Conservation (phyloP, 495 filamentous ascomycete species). For the Pseudomonodictys pantanalensis region DNA sequence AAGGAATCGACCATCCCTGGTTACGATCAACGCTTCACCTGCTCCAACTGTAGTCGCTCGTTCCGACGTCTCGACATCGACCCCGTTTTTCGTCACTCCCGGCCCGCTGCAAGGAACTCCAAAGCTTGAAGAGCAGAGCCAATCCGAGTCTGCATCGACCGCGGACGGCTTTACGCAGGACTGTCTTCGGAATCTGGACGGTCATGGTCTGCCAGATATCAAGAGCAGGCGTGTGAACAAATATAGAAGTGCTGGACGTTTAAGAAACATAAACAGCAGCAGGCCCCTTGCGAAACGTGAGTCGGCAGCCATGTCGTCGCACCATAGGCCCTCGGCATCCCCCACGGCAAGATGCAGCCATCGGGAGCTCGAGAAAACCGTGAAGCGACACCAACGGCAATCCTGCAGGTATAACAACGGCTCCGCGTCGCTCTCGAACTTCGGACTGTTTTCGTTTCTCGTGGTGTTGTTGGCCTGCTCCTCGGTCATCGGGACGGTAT, state of each 20-base stretch:
- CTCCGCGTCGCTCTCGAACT: not conserved
- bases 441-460: constrained; percentile 15
- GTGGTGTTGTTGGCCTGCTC: constrained; percentile 11
- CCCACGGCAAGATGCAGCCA: not conserved
- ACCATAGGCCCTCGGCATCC: not conserved
- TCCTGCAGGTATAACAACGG: not conserved
- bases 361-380: not conserved
- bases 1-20: not conserved
- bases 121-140: not conserved
- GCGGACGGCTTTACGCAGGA: not conserved
- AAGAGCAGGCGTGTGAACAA: not conserved
- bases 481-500: constrained; percentile 14
- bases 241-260: constrained; percentile 3
- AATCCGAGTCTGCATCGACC: constrained; percentile 5
- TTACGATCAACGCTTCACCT: constrained; percentile 12
- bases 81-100: not conserved
- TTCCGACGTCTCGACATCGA: constrained; percentile 3
- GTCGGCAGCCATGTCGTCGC: constrained; percentile 19
- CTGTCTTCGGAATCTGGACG: not conserved
- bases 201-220: constrained; percentile 7
- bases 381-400: not conserved
- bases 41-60: constrained; percentile 27
- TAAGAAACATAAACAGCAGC: not conserved
- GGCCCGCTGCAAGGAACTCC: not conserved
- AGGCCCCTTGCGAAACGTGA: constrained; percentile 9